Conservation (phyloP, 371 early-diverging fungal genomes). For the Batkoa obscura region DNA sequence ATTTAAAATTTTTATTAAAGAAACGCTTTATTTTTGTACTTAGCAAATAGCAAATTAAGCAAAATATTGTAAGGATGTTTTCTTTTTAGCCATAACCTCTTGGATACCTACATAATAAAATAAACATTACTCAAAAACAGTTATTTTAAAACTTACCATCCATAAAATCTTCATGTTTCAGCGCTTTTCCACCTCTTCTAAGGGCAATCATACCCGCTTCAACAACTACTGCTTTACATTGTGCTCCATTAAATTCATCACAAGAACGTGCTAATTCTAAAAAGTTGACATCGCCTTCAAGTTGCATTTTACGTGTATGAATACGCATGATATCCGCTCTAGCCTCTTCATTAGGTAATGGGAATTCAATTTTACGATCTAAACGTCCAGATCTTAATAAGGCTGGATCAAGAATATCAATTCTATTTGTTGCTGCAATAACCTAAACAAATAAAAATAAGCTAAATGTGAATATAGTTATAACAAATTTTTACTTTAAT, state of each 20-base stretch:
- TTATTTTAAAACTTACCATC: constrained; percentile 39
- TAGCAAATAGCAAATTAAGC: constrained; percentile 26
- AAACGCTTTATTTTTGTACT: neutral
- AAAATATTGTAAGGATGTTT: constrained; percentile 91
- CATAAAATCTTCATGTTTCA: constrained; percentile 98
- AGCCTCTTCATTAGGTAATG: constrained; percentile 96
- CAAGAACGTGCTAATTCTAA: constrained; percentile 96
- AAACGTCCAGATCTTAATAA: constrained; percentile 97
- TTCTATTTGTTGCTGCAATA: constrained; percentile 99
- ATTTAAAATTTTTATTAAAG: neutral
- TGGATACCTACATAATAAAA: constrained; percentile 50
- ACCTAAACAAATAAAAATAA: constrained; percentile 23
- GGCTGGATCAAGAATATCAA: constrained; percentile 99
- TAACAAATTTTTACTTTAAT: constrained; percentile 54
- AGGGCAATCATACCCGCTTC: constrained; percentile 99
- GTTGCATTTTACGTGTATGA: constrained; percentile 98
- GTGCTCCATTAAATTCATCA: constrained; percentile 99
- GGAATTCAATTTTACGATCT: constrained; percentile 99
- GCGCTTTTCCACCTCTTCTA: constrained; percentile 71
- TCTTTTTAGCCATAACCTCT: constrained; percentile 99
- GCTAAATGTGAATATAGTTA: no score
- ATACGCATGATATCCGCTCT: constrained; percentile 98
- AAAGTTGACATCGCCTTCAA: constrained; percentile 92
- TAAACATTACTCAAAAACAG: neutral
- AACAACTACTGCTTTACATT: constrained; percentile 99